Base-by-base conservation (phyloP, 306 rosid species). In the Quercus rubra region DNA sequence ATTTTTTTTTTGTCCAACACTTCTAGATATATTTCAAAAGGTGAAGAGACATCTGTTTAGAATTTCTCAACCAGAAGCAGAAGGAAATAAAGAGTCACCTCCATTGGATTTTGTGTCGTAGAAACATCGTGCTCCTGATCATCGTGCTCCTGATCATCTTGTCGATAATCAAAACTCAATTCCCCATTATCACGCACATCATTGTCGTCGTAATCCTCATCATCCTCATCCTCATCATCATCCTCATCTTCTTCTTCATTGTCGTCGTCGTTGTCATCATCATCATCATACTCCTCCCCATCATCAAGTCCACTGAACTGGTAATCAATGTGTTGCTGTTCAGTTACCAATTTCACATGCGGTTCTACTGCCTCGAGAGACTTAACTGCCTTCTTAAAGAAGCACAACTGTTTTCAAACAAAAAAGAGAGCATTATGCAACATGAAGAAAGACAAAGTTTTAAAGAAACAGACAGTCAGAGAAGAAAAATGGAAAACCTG, bases 281-380 rank as follows among this genome's bases (percentile, higher is more conserved):
- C 85, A 21, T 80, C 86, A 61, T 82, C 91, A 15, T 87, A 86
- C 77, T 77, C 88, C 43, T 84, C 90, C 83, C 89, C 98, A 77
- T 90, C 96, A 84, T 90, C 90, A 79, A 93, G 94, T 70, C 93
- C 96, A 83, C 79, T 87, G 87, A 96, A 90, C 80, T 85, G 93
- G 79, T 96, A 96, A 87, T 96, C 98, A 85, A 96, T 93, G 84
- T 93, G 99, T 74, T 96, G 96, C 83, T 80, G 89, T 77, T 93
- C 98, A 55, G 96, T 88, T 76, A 89, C 94, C 82, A 76, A 83
- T 80, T 93, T 93, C 67, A 96, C 93, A 88, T 82, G 91, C 78
- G 99, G 94, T 73, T 96, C 99, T 67, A 89, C 91, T 64, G 94
- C 79, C 88, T 96, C 99, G 73, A 96, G 92, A 79, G 98, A 85